A percentile compares a stretch with the other conserved stretches of the same genome.
Evolutionary conservation across 2,329 filamentous ascomycete species (phyloP).

Genomic region (Juglanconis oblonga): DNA sequence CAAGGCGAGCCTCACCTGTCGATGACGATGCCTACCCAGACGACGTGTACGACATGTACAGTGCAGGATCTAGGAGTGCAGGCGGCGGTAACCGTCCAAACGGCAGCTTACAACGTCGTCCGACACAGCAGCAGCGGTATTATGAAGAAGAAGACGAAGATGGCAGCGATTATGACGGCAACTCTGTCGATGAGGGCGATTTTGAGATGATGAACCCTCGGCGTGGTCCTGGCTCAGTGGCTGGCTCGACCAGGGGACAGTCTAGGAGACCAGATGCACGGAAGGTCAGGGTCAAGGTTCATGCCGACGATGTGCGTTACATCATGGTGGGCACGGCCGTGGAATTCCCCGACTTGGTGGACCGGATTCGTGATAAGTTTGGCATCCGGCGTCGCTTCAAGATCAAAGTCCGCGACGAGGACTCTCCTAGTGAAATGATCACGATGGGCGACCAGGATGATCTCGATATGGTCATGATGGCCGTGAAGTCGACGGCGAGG

Average conservation of each 20-base stretch:
- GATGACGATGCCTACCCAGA: slow-evolving; percentile 65
- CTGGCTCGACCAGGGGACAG: slow-evolving; percentile 48
- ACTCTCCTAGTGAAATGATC: slow-evolving; percentile 81
- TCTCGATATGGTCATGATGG: slow-evolving; percentile 79
- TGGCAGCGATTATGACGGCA: slow-evolving; percentile 68
- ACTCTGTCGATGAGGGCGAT: slow-evolving; percentile 70
- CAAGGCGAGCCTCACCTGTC: slow-evolving; percentile 32
- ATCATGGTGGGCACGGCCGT: slow-evolving; percentile 77
- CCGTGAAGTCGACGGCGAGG: slow-evolving; percentile 64
- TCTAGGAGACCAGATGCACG: slow-evolving; percentile 65
- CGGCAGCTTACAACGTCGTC: slow-evolving; percentile 26
- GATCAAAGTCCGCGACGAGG: slow-evolving; percentile 85
- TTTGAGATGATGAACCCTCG: slow-evolving; percentile 72
- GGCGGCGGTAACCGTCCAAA: slow-evolving; percentile 26
- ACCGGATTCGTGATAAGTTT: slow-evolving; percentile 84
- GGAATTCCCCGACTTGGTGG: slow-evolving; percentile 73
- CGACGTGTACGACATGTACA: slow-evolving; percentile 67
- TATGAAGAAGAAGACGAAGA: slow-evolving; percentile 80
- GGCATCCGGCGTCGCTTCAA: slow-evolving; percentile 74
- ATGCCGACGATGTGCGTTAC: slow-evolving; percentile 86
- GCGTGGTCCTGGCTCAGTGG: slow-evolving; percentile 42
- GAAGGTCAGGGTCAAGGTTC: slow-evolving; percentile 88
- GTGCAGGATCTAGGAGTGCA: slow-evolving; percentile 29
- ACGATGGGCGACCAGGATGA: slow-evolving; percentile 97
- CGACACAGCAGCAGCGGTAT: slow-evolving; percentile 51